Conservation (phyloP, 306 rosid species). For the Lathyrus tuberosus region DNA sequence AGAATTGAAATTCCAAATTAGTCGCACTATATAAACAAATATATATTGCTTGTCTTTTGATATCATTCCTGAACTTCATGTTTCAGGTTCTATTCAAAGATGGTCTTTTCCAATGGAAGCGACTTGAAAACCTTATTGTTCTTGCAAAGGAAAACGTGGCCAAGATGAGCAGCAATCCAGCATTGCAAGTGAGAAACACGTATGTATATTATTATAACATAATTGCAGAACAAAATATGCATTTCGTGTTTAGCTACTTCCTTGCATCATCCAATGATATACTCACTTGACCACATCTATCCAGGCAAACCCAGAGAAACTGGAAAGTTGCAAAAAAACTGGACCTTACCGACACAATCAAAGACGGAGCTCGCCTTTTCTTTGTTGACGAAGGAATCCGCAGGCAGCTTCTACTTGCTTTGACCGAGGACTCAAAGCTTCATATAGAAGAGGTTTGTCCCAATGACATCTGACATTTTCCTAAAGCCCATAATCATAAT, state of each 20-base stretch:
- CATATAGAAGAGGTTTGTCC: conserved; percentile 86
- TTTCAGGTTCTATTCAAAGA: conserved; percentile 91
- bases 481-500: conserved; percentile 2
- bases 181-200: conserved; percentile 67
- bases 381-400: conserved; percentile 88
- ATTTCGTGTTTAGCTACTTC: conserved; percentile 36
- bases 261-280: conserved; percentile 36
- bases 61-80: conserved; percentile 30
- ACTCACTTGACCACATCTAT: conserved; percentile 33
- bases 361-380: conserved; percentile 95
- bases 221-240: conserved; percentile 9
- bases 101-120: conserved; percentile 96
- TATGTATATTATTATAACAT: conserved; percentile 47
- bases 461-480: conserved; percentile 22
- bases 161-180: conserved; percentile 96
- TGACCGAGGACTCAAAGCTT: conserved; percentile 96
- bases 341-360: conserved; percentile 94
- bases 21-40: conserved; percentile 2
- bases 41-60: conserved; percentile 16
- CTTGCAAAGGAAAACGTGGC: conserved; percentile 96
- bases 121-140: conserved; percentile 92
- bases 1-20: conserved; percentile 19
- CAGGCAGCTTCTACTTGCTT: conserved; percentile 89
- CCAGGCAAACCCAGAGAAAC: conserved; percentile 61
- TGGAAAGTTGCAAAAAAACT: conserved; percentile 64